Base-by-base conservation (phyloP, 768 basidiomycete genomes). In the Boletales sp. region DNA sequence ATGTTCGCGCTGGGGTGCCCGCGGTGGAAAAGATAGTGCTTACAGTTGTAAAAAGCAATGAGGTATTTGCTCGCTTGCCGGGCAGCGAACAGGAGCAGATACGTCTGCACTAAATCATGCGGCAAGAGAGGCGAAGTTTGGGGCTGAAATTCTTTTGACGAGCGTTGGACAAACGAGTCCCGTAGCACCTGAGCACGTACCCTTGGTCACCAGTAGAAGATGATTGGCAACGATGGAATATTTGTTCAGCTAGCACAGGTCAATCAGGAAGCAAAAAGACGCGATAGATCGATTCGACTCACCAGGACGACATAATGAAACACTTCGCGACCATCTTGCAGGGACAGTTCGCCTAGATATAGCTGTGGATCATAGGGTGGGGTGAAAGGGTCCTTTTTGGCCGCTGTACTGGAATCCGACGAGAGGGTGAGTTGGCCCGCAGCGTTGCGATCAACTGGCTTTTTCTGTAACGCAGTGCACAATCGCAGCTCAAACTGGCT, bases 1-100 rank as follows among this genome's bases (percentile, higher is more conserved):
- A 14, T 18, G 41, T 17, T 50, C n/a, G 19, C 25, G 21, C 7
- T 11, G n/a, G 38, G 42, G 28, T 41, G 17, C 3, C 14, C 25
- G 14, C 6, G 25, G 25, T 28, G 5, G 11, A 32, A 36, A 4
- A 12, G 33, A 41, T 31, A 3, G 34, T 12, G 41, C 78, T 62
- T 66, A 83, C 94, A 95, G 56, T 97, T 97, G 69, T 93, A 96
- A 70, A 96, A 96, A 1, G 87, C 89, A 49, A 96, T 80, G 49
- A 85, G 74, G 32, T 71, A 74, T 51, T 74, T 77, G 13, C 82
- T 81, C 0, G 72, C 74, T 58, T 80, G 78, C 37, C 76, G 75
- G 39, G 84, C 90, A 4, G 90, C 86, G 1, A 77, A 65, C 3
- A 97, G 72, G 28, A 95, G 72, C n/a, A 73, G 65, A 69, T 93